A percentile compares a stretch with the other conserved stretches of the same genome.
Evolutionary conservation across 1,284 basidiomycete genomes (phyloP).

Genomic region (Chiua sp.): DNA sequence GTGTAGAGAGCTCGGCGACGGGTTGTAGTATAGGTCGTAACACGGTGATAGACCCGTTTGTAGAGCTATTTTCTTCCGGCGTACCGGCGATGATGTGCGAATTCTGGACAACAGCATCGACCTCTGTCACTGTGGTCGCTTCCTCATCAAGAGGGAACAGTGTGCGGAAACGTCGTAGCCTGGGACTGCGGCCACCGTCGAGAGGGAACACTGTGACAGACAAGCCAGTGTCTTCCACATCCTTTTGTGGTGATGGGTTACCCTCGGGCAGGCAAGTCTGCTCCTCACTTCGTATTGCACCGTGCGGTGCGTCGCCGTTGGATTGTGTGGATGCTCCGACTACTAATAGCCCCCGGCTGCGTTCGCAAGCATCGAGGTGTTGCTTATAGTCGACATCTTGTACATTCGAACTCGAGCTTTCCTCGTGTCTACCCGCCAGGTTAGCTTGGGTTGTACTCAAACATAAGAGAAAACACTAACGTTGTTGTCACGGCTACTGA

Average conservation of each 20-base stretch:
- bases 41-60: background rate
- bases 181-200: background rate
- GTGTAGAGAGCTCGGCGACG: background rate
- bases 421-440: background rate
- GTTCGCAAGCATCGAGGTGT: background rate
- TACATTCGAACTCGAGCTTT: background rate
- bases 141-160: background rate
- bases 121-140: background rate
- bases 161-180: background rate
- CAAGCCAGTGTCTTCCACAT: background rate
- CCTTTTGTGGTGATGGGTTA: background rate
- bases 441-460: constrained; percentile 3
- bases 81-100: background rate
- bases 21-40: background rate
- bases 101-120: background rate
- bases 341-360: background rate
- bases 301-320: background rate
- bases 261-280: background rate
- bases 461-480: constrained; percentile 7
- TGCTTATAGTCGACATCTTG: background rate
- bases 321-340: background rate
- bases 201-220: background rate
- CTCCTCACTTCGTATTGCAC: background rate
- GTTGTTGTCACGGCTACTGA: background rate
- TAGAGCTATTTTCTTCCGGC: background rate